These are phyloP conservation scores for Naganishia liquefaciens DNA, from an alignment of 1,284 basidiomycete species.

Conservation along the genomic window DNA sequence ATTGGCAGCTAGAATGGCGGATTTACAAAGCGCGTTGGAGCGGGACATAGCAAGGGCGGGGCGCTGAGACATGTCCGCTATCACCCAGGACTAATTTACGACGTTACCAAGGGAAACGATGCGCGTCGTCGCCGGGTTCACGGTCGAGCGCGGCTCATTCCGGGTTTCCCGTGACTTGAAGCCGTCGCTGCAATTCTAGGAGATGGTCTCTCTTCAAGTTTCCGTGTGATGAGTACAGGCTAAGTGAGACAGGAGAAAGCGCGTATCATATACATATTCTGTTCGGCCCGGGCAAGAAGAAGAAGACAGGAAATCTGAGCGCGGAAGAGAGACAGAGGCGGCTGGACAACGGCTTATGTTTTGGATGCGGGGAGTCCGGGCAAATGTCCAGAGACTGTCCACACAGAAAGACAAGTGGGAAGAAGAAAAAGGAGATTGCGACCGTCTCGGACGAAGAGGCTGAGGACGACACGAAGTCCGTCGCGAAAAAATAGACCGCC, in stretches of 20 bases:
- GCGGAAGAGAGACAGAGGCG: too few relatives aligned
- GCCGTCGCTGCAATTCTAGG: neutral
- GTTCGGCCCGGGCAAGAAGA: too few relatives aligned
- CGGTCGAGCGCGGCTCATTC: constrained; percentile 1
- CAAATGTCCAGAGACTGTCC: too few relatives aligned
- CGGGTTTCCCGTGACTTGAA: constrained; percentile 5
- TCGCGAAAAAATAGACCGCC: too few relatives aligned
- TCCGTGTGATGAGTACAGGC: neutral
- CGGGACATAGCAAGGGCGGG: constrained; percentile 5
- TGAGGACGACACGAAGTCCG: too few relatives aligned
- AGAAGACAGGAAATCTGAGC: too few relatives aligned
- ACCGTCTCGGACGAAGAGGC: too few relatives aligned
- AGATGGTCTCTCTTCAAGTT: constrained; percentile 1
- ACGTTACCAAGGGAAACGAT: constrained; percentile 14
- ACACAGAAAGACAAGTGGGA: too few relatives aligned
- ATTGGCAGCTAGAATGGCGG: constrained; percentile 10
- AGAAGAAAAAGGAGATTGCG: too few relatives aligned
- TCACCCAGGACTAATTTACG: constrained; percentile 1
- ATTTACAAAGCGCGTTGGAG: neutral
- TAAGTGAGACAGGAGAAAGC: neutral
- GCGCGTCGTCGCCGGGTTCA: constrained; percentile 15
- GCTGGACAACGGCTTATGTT: too few relatives aligned
- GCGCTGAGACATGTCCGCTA: constrained; percentile 5
- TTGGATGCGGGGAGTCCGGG: too few relatives aligned
- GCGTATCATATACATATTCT: too few relatives aligned